Evolutionary conservation across 2,329 filamentous ascomycete species (phyloP).

Genomic region (Cladosporium sp.): DNA sequence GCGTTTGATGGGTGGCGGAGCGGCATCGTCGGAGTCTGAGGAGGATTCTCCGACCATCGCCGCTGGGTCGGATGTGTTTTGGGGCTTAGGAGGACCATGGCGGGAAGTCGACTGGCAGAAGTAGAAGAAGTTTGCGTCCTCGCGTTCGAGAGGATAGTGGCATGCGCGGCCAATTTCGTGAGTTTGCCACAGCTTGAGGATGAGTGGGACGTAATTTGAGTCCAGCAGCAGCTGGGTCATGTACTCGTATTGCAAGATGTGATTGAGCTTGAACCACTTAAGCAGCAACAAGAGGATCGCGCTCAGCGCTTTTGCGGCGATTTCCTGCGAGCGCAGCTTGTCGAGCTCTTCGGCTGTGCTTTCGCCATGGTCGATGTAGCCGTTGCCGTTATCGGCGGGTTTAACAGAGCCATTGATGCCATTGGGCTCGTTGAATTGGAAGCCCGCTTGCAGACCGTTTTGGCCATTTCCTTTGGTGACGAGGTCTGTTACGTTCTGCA

Average conservation of each 20-base stretch:
- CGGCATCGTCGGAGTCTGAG: conserved; percentile 62
- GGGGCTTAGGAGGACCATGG: conserved; percentile 38
- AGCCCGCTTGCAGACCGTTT: conserved; percentile 47
- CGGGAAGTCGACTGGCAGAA: conserved; percentile 76
- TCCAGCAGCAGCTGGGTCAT: conserved; percentile 89
- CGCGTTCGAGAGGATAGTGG: conserved; percentile 76
- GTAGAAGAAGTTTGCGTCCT: conserved; percentile 84
- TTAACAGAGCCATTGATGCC: conserved; percentile 32
- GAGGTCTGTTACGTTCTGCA: conserved; percentile 83
- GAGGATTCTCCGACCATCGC: conserved; percentile 33
- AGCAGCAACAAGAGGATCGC: conserved; percentile 79
- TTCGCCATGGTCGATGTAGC: conserved; percentile 24
- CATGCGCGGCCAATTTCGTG: conserved; percentile 90
- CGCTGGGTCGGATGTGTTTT: conserved; percentile 20
- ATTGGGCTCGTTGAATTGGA: conserved; percentile 34
- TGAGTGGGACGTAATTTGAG: conserved; percentile 88
- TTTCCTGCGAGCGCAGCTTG: conserved; percentile 74
- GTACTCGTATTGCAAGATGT: conserved; percentile 94
- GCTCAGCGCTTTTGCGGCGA: conserved; percentile 87
- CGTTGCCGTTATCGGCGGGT: conserved; percentile 35
- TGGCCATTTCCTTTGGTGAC: conserved; percentile 56
- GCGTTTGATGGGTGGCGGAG: conserved; percentile 72
- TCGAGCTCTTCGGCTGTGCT: conserved; percentile 68
- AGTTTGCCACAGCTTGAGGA: conserved; percentile 88
- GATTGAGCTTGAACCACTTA: conserved; percentile 95